phyloP scores from a whole-genome alignment of 305 asterid species.

The Fraxinus angustifolia region DNA sequence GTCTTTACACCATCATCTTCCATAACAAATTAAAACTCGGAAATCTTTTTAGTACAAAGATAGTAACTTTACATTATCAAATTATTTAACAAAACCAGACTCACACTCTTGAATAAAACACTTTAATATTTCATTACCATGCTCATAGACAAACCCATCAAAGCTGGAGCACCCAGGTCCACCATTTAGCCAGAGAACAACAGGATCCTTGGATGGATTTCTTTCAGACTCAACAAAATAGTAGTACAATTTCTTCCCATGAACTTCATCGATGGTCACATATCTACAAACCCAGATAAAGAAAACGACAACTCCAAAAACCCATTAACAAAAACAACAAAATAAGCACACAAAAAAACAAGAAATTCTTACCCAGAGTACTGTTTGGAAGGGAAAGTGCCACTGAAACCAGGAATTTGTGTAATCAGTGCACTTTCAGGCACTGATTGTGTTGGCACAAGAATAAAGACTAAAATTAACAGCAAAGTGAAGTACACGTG shows the following conservation, averaged over 20 bases:
- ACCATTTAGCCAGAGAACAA: slow-evolving; percentile 95
- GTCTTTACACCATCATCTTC: slow-evolving; percentile 9
- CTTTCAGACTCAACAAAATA: slow-evolving; percentile 82
- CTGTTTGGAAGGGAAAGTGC: slow-evolving; percentile 71
- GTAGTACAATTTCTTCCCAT: slow-evolving; percentile 65
- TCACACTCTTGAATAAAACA: slow-evolving; percentile 8
- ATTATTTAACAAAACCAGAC: slow-evolving; percentile 1
- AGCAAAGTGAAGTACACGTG: slow-evolving; percentile 11
- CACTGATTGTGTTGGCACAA: slow-evolving; percentile 43
- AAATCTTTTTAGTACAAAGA: neutral
- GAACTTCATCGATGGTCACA: slow-evolving; percentile 58
- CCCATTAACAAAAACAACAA: neutral
- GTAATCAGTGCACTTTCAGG: slow-evolving; percentile 60
- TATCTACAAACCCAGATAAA: slow-evolving; percentile 42
- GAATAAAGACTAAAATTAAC: slow-evolving; percentile 22
- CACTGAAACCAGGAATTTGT: slow-evolving; percentile 65
- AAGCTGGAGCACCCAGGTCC: slow-evolving; percentile 99
- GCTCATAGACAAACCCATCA: slow-evolving; percentile 91
- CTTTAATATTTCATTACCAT: slow-evolving; percentile 44
- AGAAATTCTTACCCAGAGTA: slow-evolving; percentile 59
- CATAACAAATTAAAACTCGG: neutral
- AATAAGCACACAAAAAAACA: slow-evolving; percentile 14
- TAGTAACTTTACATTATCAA: slow-evolving; percentile 1
- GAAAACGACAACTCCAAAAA: neutral
- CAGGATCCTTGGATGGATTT: slow-evolving; percentile 65